These are phyloP conservation scores for Chlorella sp. DNA, from an alignment of 139 green algal species.

Conservation along the genomic window DNA sequence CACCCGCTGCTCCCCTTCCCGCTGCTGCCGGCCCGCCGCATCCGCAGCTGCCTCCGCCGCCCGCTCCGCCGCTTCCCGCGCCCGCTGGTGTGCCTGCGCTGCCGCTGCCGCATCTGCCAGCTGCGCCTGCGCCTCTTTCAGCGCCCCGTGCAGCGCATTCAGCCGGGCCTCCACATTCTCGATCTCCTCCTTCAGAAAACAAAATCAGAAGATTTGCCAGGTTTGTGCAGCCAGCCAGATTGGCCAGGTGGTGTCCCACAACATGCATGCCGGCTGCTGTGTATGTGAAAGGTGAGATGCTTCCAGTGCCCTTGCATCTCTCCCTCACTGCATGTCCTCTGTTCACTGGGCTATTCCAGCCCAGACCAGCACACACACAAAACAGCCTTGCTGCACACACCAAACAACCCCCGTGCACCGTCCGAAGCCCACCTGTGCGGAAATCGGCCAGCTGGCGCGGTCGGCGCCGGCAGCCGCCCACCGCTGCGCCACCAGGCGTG, in stretches of 20 bases:
- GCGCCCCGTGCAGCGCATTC: constrained; percentile 11
- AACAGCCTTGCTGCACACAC: no score
- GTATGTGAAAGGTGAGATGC: no score
- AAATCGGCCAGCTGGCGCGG: constrained; percentile 25
- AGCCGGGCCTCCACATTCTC: constrained; percentile 39
- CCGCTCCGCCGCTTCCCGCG: constrained; percentile 9
- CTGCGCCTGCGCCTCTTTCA: constrained; percentile 26
- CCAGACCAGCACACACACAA: no score
- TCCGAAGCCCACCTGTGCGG: background rate
- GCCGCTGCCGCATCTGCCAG: background rate
- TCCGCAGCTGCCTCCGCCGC: constrained; percentile 1
- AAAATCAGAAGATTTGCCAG: background rate
- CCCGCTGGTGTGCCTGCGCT: background rate
- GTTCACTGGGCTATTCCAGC: no score
- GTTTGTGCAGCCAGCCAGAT: no score
- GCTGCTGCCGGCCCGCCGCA: background rate
- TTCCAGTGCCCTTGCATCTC: no score
- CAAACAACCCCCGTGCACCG: no score
- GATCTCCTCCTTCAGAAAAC: constrained; percentile 17
- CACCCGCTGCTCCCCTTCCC: constrained; percentile 8
- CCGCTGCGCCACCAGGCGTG: background rate
- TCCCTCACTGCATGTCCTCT: no score
- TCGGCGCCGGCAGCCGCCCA: constrained; percentile 17
- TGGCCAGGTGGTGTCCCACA: no score
- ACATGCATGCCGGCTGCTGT: no score